Percentiles rank a stretch among this genome's conserved stretches.
Evolutionary conservation across 306 rosid species (phyloP).

Genomic region (Quercus ilex): DNA sequence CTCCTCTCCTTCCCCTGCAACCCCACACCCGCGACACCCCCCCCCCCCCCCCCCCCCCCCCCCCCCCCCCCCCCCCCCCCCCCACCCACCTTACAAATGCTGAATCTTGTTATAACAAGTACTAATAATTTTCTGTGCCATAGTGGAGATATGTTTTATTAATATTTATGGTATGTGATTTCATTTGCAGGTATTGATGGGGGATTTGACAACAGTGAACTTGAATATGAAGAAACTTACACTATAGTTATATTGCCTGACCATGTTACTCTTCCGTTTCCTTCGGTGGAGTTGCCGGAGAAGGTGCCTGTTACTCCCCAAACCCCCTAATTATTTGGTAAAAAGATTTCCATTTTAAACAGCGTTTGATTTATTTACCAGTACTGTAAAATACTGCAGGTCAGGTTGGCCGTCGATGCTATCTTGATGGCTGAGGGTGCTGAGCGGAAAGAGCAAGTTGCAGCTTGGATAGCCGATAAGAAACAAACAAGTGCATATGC

Average conservation of each 20-base stretch:
- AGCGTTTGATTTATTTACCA: conserved; percentile 8
- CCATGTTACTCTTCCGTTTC: conserved; percentile 80
- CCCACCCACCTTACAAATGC: neutral
- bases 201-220: conserved; percentile 83
- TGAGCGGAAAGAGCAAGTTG: conserved; percentile 83
- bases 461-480: conserved; percentile 90
- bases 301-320: conserved; percentile 48
- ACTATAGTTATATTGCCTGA: conserved; percentile 71
- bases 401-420: conserved; percentile 89
- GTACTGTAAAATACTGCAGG: conserved; percentile 44
- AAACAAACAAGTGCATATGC: conserved; percentile 69
- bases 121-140: neutral
- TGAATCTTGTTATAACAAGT: neutral
- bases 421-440: conserved; percentile 77
- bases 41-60: too few species aligned
- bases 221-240: conserved; percentile 67
- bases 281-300: conserved; percentile 96
- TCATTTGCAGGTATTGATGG: conserved; percentile 75
- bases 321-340: neutral
- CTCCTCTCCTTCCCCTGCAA: too few species aligned
- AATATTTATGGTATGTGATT: neutral
- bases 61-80: too few species aligned
- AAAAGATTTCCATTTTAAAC: neutral
- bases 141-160: neutral
- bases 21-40: too few species aligned